Evolutionary conservation across 257 asterid genomes (phyloP).

Genomic region (Lycium ferocissimum): DNA sequence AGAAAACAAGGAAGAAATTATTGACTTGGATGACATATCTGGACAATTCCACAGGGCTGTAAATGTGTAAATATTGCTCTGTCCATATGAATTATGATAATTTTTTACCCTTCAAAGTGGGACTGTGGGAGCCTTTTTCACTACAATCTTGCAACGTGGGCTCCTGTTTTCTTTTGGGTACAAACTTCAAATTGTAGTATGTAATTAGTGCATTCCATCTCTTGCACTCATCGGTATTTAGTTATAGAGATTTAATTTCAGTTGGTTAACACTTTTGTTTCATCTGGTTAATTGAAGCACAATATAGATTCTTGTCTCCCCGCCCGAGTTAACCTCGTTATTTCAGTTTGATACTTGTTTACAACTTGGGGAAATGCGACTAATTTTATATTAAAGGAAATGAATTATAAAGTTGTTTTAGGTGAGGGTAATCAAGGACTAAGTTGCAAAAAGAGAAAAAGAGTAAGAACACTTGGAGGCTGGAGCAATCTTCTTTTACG

Average conservation of each 20-base stretch:
- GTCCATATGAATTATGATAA: not conserved
- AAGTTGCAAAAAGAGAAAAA: too few species aligned
- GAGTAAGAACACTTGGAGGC: too few species aligned
- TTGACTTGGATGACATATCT: constrained; percentile 29
- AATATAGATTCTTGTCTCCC: not conserved
- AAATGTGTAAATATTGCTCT: constrained; percentile 32
- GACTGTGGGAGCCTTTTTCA: not conserved
- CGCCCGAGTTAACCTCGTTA: not conserved
- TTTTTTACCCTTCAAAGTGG: not conserved
- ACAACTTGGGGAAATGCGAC: too few species aligned
- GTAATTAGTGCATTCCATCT: not conserved
- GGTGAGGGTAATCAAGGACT: too few species aligned
- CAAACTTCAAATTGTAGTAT: not conserved
- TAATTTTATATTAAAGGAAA: too few species aligned
- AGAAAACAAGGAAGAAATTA: not conserved
- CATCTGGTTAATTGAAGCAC: not conserved
- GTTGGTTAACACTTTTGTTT: not conserved
- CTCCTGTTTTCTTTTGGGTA: not conserved
- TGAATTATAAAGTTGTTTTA: too few species aligned
- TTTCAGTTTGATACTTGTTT: too few species aligned
- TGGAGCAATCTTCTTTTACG: too few species aligned
- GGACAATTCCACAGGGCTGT: constrained; percentile 8
- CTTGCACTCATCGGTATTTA: not conserved
- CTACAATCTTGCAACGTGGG: not conserved
- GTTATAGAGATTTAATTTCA: not conserved